Evolutionary conservation across 441 rosid species (phyloP).

Genomic region (Adansonia madagascariensis): DNA sequence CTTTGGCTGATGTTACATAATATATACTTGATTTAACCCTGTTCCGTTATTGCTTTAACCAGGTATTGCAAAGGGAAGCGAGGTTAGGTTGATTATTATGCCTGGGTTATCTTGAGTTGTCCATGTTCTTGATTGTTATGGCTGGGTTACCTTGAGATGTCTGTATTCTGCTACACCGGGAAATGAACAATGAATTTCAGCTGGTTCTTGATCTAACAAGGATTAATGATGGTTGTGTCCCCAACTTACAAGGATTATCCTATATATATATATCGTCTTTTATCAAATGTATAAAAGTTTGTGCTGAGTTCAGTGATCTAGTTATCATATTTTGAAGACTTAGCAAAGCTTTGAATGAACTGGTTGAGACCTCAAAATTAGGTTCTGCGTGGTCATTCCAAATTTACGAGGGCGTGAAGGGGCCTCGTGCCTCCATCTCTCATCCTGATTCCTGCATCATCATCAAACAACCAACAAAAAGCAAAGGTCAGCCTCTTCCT

Average conservation of each 20-base stretch:
- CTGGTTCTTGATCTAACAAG: neutral
- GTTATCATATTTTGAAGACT: neutral
- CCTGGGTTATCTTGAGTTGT: neutral
- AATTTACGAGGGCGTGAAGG: no score
- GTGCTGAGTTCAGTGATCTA: neutral
- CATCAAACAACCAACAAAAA: no score
- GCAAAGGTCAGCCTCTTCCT: neutral
- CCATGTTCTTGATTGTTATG: neutral
- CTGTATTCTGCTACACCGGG: no score
- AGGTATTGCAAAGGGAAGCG: conserved; percentile 73
- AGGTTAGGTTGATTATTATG: conserved; percentile 50
- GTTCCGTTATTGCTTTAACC: conserved; percentile 15
- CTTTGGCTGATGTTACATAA: neutral
- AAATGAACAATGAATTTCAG: no score
- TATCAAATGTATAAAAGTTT: neutral
- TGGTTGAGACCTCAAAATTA: neutral
- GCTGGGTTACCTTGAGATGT: no score
- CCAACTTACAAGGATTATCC: no score
- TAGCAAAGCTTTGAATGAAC: neutral
- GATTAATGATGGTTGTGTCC: neutral
- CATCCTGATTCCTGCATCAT: no score
- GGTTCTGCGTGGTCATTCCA: neutral
- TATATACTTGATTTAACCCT: neutral
- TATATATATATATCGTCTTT: neutral
- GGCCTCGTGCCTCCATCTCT: no score